Base-by-base conservation (phyloP, 495 filamentous ascomycete genomes). In the Pseudomonodictys pantanalensis region DNA sequence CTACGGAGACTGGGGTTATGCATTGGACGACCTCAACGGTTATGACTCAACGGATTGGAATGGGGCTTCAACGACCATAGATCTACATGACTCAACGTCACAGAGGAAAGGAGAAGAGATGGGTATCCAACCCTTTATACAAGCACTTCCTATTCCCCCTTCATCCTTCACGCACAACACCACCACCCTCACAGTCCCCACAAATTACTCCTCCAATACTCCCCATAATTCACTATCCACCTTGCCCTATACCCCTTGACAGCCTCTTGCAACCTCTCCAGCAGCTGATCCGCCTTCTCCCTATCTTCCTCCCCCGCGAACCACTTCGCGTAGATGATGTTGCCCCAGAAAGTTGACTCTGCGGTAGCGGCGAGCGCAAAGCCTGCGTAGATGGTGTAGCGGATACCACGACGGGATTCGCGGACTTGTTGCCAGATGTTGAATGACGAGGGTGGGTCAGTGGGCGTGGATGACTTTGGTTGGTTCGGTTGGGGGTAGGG, bases 311-410 rank as follows among this genome's bases (percentile, higher is more conserved):
- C 57, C 3, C 30, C 28, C 1, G 47, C 49, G 20, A 52, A 54
- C 43, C 24, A 52, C 20, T 60, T 60, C n/a, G 45, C 44, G 18
- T 51, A 49, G 12, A 58, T 58, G 29, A 62, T 35, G 11, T 62
- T 62, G 15, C 26, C 6, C 58, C 58, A 62, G 45, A 62, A 62
- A 18, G 51, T 62, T 2, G 43, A 28, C 35, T 62, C 58, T 1
- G 20, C 28, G n/a, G 51, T 30, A 0, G 28, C 51, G 7, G 53
- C 4, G 25, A 60, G 35, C n/a, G 32, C 56, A n/a, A 60, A 26
- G 7, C 15, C 47, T 3, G 33, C 39, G n/a, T 52, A 46, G 7
- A 60, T 23, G 26, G 48, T 60, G 28, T 53, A 60, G 3, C 56
- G n/a, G 1, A n/a, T 20, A 8, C 26, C 9, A 2, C 38, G 47